phyloP scores from a whole-genome alignment of 2,329 filamentous ascomycete species.

The Fusarium algeriense region DNA sequence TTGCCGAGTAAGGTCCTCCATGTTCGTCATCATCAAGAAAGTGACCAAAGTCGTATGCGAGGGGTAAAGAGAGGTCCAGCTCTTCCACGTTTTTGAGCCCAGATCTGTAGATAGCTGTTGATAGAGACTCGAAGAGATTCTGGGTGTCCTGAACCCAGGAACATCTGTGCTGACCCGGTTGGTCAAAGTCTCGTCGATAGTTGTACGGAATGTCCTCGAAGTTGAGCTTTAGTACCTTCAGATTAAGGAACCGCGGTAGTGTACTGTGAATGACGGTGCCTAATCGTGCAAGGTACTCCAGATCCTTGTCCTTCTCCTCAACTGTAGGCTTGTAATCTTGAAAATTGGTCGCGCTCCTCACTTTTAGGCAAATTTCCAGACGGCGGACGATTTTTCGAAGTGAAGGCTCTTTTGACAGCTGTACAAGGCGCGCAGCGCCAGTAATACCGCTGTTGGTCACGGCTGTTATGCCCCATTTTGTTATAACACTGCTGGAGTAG shows the following conservation, averaged over 20 bases:
- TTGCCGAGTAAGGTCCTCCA: not conserved
- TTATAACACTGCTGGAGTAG: not conserved
- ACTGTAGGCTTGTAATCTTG: not conserved
- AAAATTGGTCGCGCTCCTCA: not conserved
- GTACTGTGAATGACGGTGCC: not conserved
- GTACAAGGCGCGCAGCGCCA: not conserved
- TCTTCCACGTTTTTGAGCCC: not conserved
- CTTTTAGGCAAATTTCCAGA: not conserved
- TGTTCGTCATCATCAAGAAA: not conserved
- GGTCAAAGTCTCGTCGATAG: not conserved
- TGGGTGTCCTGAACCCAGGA: not conserved
- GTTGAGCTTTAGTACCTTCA: not conserved
- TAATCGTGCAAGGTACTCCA: not conserved
- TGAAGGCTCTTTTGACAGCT: not conserved
- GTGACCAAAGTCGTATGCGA: constrained; percentile 1
- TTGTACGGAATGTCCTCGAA: not conserved
- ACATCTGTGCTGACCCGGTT: not conserved
- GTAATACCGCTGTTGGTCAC: not conserved
- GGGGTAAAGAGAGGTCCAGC: not conserved
- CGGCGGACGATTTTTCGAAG: not conserved
- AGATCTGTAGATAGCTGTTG: not conserved
- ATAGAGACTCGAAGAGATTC: not conserved
- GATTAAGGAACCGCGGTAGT: not conserved
- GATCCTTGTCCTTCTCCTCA: not conserved
- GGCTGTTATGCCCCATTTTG: not conserved